Evolutionary conservation across 371 early-diverging fungal species (phyloP), one percentile per base, ranked within the genome.

Genomic region (Mucor piriformis): DNA sequence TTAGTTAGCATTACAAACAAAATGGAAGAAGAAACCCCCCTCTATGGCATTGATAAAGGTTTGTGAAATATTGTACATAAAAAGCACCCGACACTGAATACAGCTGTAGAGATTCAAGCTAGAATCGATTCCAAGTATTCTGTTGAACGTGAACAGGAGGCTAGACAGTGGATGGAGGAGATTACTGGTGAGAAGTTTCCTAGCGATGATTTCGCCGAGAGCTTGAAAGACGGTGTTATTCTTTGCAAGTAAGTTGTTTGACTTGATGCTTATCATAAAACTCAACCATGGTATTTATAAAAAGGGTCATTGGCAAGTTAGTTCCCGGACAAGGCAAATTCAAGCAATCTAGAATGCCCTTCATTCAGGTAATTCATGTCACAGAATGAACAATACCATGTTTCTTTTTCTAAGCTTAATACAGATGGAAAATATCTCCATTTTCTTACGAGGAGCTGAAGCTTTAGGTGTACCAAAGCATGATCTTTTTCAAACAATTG

Each of bases 401-500:
- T 18, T 13, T 33, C 11, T 33, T 34, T 29, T 40, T 20, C 42
- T n/a, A 11, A 33, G 11, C 16, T 24, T 27, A 27, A 7, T 20
- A 10, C 70, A 88, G 83, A 91, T 92, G 89, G 95, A 95, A 63
- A 94, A 95, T 71, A 93, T 95, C 69, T 83, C 86, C 54, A 76
- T 69, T 50, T 96, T 96, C 74, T 81, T 95, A 48, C 67, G 77
- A 48, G 83, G 86, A n/a, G 79, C 87, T 23, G 86, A 85, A 48
- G 73, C 77, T 57, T 66, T 92, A 18, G 93, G 93, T 33, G 89
- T 92, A 20, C 92, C 92, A 5, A 85, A 88, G 50, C 79, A 83
- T 58, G 95, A 96, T 57, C 77, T 89, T 15, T 96, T 96, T 73
- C 92, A 93, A 76, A 95, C 97, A 5, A 83, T 94, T 27, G 97